phyloP scores from a whole-genome alignment of 768 basidiomycete genomes.

The Lactarius evosmus region DNA sequence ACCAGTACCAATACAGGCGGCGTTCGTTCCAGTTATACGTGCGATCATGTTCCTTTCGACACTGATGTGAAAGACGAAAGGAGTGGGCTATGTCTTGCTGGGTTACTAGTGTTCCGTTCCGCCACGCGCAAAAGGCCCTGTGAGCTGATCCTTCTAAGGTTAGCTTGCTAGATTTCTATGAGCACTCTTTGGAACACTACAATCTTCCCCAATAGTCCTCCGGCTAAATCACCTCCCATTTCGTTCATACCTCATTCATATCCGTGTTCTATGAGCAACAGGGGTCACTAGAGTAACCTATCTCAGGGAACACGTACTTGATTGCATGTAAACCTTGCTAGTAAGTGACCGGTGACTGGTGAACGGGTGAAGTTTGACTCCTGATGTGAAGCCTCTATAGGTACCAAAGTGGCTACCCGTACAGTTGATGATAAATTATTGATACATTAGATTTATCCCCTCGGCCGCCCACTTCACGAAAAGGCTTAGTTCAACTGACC shows the following conservation, averaged over 20 bases:
- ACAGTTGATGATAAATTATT: constrained; percentile 12
- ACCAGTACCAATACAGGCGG: too few species aligned
- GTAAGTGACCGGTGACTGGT: not conserved
- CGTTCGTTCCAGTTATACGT: too few species aligned
- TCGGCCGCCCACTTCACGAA: not conserved
- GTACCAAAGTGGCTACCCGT: not conserved
- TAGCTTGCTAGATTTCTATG: not conserved
- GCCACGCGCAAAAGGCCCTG: too few species aligned
- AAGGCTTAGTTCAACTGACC: constrained; percentile 12
- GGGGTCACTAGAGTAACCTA: not conserved
- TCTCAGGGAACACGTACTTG: not conserved
- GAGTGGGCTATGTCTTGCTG: too few species aligned
- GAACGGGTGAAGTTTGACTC: not conserved
- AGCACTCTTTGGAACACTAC: too few species aligned
- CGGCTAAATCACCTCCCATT: not conserved
- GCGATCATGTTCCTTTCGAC: too few species aligned
- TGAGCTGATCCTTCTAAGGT: too few species aligned
- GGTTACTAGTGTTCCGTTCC: too few species aligned
- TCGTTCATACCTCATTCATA: not conserved
- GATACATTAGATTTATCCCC: constrained; percentile 15
- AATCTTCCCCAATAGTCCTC: not conserved
- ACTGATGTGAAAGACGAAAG: too few species aligned
- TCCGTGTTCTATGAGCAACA: not conserved
- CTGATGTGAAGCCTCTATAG: constrained; percentile 1
- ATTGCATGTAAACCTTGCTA: not conserved